Percentiles rank a stretch among this genome's conserved stretches.
These are phyloP conservation scores for Moesziomyces parantarcticus DNA, from an alignment of 1,284 basidiomycete species.

Conservation along the genomic window DNA sequence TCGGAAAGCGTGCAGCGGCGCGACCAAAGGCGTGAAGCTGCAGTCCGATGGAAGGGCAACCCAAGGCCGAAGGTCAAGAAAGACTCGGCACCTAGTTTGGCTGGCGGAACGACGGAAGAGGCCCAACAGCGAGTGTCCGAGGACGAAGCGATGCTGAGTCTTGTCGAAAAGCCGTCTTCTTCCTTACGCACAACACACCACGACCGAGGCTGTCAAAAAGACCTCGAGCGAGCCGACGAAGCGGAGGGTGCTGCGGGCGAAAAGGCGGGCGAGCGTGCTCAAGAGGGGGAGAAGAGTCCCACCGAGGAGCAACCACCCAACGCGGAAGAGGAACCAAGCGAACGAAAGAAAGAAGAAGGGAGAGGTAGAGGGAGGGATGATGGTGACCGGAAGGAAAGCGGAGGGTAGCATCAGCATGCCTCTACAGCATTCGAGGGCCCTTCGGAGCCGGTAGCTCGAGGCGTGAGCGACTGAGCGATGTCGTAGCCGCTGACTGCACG, in stretches of 20 bases:
- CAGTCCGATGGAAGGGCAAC: too few relatives aligned
- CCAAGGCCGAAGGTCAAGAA: too few relatives aligned
- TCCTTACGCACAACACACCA: constrained; percentile 19
- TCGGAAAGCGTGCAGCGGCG: too few relatives aligned
- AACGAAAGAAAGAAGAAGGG: constrained; percentile 1
- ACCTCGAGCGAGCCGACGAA: constrained; percentile 16
- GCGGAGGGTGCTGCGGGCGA: constrained; percentile 7
- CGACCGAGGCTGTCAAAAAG: neutral
- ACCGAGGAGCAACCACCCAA: constrained; percentile 23
- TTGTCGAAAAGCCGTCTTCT: constrained; percentile 25
- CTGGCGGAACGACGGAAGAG: constrained; percentile 17
- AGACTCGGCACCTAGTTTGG: constrained; percentile 1
- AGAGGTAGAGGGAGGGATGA: constrained; percentile 12
- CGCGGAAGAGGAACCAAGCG: constrained; percentile 37
- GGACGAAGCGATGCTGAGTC: constrained; percentile 11
- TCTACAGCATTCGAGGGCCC: neutral
- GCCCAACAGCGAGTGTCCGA: constrained; percentile 7
- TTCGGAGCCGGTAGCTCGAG: too few relatives aligned
- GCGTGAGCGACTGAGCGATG: too few relatives aligned
- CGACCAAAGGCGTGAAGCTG: too few relatives aligned
- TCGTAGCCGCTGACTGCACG: too few relatives aligned
- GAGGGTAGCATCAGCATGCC: neutral
- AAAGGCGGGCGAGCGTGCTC: constrained; percentile 44
- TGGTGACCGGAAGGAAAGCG: constrained; percentile 37
- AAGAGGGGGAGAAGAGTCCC: constrained; percentile 29